Conservation (phyloP, 345 rosid genomes). For the Nasturtium officinale region DNA sequence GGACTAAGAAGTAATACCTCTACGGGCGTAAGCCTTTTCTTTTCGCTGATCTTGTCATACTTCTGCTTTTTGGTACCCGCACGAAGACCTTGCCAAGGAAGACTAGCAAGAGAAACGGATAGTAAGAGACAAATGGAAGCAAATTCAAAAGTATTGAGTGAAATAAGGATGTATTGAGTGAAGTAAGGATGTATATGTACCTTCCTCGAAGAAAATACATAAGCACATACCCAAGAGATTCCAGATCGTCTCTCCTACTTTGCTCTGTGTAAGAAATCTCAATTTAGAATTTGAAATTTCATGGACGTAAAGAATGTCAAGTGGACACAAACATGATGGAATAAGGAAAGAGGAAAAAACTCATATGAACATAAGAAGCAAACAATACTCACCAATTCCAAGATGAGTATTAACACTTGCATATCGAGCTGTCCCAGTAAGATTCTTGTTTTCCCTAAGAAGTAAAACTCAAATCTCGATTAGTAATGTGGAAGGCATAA, state of each 20-base stretch:
- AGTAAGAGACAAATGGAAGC: conserved; percentile 20
- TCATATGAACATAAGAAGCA: background rate
- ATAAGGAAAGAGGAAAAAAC: background rate
- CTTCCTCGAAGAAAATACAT: conserved; percentile 99
- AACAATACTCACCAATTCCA: conserved; percentile 75
- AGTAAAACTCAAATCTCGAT: conserved; percentile 22
- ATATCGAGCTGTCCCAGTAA: conserved; percentile 93
- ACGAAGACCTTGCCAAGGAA: conserved; percentile 98
- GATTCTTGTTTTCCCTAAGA: conserved; percentile 92
- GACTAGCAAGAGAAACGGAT: conserved; percentile 54
- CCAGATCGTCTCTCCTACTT: conserved; percentile 99
- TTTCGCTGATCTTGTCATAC: conserved; percentile 95
- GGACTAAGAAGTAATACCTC: conserved; percentile 58
- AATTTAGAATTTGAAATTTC: conserved; percentile 3
- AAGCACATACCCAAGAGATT: conserved; percentile 96
- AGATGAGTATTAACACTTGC: conserved; percentile 99
- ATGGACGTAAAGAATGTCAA: conserved; percentile 1
- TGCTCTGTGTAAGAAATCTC: conserved; percentile 58
- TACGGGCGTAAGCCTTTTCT: conserved; percentile 86
- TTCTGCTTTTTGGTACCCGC: conserved; percentile 99
- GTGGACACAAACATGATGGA: background rate
- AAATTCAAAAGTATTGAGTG: background rate
- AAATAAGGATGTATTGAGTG: background rate
- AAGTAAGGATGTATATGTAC: conserved; percentile 39
- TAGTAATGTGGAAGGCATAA: conserved; percentile 26